Conservation (phyloP, 2,329 filamentous ascomycete genomes). For the Immersiporthe knoxdaviesiana region DNA sequence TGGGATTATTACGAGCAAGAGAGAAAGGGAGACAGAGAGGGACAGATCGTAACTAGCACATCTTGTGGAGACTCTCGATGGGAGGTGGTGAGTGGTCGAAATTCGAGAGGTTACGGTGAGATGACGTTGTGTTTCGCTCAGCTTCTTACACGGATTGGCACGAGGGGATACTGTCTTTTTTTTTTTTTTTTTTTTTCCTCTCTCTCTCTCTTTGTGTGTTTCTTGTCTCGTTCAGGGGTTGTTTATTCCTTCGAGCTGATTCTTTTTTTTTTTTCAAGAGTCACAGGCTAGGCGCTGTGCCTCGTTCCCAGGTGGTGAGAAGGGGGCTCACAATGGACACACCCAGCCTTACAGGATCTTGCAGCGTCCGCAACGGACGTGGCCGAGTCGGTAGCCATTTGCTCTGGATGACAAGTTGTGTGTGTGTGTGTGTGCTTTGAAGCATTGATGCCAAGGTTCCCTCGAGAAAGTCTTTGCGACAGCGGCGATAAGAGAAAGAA, state of each 20-base stretch:
- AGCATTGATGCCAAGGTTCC: not conserved
- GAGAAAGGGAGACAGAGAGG: not conserved
- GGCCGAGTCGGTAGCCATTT: not conserved
- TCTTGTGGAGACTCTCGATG: too few relatives aligned
- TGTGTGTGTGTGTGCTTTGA: not conserved
- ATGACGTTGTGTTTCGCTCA: slow-evolving; percentile 1
- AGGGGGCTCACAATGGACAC: not conserved
- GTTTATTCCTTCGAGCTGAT: not conserved
- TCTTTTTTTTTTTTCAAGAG: not conserved
- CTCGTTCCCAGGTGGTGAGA: not conserved
- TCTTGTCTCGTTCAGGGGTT: too few relatives aligned
- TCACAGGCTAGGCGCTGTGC: not conserved
- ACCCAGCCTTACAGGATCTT: slow-evolving; percentile 21
- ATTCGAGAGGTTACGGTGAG: slow-evolving; percentile 1
- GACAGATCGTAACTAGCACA: not conserved
- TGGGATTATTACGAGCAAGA: not conserved
- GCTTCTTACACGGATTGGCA: not conserved
- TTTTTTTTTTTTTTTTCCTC: not conserved
- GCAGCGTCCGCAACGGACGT: slow-evolving; percentile 12
- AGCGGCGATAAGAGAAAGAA: slow-evolving; percentile 2
- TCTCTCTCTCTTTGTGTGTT: not conserved
- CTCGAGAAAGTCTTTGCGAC: not conserved
- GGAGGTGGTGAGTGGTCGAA: not conserved
- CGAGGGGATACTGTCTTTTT: not conserved
- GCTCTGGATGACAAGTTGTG: not conserved